Conservation (phyloP, 345 rosid species). For the Hibiscus tridactylites region DNA sequence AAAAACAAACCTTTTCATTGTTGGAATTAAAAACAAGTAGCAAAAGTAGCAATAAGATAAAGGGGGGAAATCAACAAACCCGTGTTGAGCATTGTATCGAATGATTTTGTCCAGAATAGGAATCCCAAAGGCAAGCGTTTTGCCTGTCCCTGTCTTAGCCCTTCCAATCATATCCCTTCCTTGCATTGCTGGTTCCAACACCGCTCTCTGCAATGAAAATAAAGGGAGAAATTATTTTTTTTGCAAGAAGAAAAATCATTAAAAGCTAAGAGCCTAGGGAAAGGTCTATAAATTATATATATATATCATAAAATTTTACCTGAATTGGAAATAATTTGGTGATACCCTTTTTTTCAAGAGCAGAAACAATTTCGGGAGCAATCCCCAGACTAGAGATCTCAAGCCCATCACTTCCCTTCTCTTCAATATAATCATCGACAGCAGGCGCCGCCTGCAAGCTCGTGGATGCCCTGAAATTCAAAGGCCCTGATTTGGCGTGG, state of each 20-base stretch:
- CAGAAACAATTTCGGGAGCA: conserved; percentile 59
- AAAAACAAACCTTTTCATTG: not conserved
- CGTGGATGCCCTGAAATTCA: conserved; percentile 22
- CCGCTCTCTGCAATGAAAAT: conserved; percentile 54
- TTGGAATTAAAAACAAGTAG: not conserved
- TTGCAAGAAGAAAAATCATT: not conserved
- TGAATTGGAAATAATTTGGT: conserved; percentile 83
- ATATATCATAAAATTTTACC: conserved; percentile 21
- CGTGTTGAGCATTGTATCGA: conserved; percentile 69
- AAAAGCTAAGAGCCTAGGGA: not conserved
- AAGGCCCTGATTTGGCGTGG: conserved; percentile 46
- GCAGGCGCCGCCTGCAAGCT: conserved; percentile 41
- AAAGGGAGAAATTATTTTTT: not conserved
- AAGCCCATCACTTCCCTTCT: conserved; percentile 49
- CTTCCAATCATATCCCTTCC: conserved; percentile 94
- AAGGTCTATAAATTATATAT: too few species aligned
- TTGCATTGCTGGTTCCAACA: conserved; percentile 91
- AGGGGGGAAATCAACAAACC: conserved; percentile 36
- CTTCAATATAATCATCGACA: conserved; percentile 38
- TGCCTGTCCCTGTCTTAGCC: conserved; percentile 93
- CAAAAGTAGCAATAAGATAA: not conserved
- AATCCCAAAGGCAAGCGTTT: conserved; percentile 96
- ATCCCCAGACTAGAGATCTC: conserved; percentile 62
- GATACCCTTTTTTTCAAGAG: conserved; percentile 58
- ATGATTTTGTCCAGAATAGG: conserved; percentile 76